Evolutionary conservation across 2,329 filamentous ascomycete species (phyloP), one percentile per base, ranked within the genome.

Genomic region (Colletotrichum tabaci): DNA sequence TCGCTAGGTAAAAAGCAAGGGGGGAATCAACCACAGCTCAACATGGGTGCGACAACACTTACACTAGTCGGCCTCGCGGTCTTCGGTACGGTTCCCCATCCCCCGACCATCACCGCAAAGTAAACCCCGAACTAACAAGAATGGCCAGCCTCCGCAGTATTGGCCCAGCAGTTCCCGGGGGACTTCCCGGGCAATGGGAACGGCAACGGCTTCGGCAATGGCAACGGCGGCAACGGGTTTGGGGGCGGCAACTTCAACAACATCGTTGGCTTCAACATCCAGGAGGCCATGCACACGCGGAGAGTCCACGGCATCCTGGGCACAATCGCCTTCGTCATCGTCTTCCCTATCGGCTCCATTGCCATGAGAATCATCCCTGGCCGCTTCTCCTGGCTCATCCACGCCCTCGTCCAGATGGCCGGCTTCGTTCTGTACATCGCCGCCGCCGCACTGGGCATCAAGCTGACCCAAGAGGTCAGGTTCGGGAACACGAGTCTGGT

Each of bases 321-420:
- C 8, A 76, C 80, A 10, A 21, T 84, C 7, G 81, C 82, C 35
- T 83, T 87, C 67, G 82, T 82, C 13, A 74, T 82, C 23, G 74
- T 87, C 21, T 86, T 87, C 74, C 85, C 85, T 2, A 61, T 84
- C 21, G 85, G 85, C 57, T 79, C 84, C 2, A 80, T 86, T 55
- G 49, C 84, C 30, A 77, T 87, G 75, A 82, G 85, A 12, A 57
- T 82, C 2, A 40, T 83, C 0, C 80, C 81, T 0, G 80, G 83
- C 5, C 77, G 79, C 7, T 73, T 80, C n/a, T 76, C 80, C 2
- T 77, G 84, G 68, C 76, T 80, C 75, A 61, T 79, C 18, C 86
- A 87, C 75, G 85, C 77, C 16, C 18, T 78, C 2, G 77, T 80
- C 15, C 85, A 87, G 76, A 35, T 80, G 10, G 7, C 84, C 2